Evolutionary conservation across 805 yeast species (phyloP), one percentile per base, ranked within the genome.

Genomic region (Suhomyces sp.): DNA sequence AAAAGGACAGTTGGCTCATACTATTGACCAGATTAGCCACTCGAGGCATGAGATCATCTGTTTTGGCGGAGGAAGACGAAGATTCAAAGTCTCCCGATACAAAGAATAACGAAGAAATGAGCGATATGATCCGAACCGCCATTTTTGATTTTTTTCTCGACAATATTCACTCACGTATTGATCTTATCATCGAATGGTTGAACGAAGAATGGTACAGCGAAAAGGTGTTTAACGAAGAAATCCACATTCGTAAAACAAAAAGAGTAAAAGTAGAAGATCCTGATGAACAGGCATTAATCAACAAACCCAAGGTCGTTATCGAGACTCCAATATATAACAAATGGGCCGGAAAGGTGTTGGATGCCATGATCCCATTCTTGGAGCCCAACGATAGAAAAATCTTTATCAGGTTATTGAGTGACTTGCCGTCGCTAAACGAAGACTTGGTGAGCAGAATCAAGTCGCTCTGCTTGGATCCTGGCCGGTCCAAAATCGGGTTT

Each of bases 171-270:
- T 76, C 74, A 8, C 75, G 93, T 35, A 78, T 92, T 10, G 96
- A 89, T 54, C 70, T 86, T 35, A 84, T 90, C 17, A 84, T 93
- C 38, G 91, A 88, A 57, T 94, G 99, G 99, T 72, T 94, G 51
- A 92, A 88, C 62, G 99, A 94, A 70, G 99, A 94, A 68, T 94
- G 97, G 96, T 85, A 83, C 70, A 75, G 82, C 47, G 88, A 86
- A 62, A 71, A 63, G 52, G 79, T 80, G 3, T 60, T 63, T 47
- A 69, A 68, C 53, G 77, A 74, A 54, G 72, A 58, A 54, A 58
- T 35, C 8, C 46, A 54, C 26, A 50, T 64, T 33, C 54, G 54
- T 4, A 48, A 48, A 27, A 22, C 15, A 36, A 27, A 52, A 13
- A 17, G 57, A 64, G 26, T 57, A 57, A 51, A 58, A 24, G 63